These are phyloP conservation scores for Cercospora zeina DNA, from an alignment of 2,329 filamentous ascomycete genomes.

Conservation along the genomic window DNA sequence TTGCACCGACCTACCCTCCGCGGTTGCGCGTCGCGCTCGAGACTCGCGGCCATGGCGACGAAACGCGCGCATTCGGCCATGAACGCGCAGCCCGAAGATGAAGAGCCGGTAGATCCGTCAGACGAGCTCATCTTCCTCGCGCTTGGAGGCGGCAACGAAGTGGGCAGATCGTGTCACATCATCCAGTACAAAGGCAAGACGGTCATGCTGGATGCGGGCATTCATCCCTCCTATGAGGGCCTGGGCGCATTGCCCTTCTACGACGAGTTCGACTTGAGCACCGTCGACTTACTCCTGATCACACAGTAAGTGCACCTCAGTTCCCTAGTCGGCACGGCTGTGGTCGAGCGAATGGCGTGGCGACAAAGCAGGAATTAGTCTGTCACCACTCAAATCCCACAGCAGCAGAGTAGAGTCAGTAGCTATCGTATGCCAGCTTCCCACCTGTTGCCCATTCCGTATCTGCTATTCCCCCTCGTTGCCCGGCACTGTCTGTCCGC, in stretches of 20 bases:
- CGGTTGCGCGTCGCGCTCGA: slow-evolving; percentile 22
- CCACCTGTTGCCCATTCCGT: slow-evolving; percentile 16
- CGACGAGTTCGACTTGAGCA: slow-evolving; percentile 96
- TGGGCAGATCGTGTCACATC: slow-evolving; percentile 95
- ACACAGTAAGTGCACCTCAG: slow-evolving; percentile 79
- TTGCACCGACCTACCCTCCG: background rate
- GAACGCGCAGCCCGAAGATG: slow-evolving; percentile 64
- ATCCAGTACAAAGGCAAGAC: slow-evolving; percentile 99
- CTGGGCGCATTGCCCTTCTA: slow-evolving; percentile 93
- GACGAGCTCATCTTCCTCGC: slow-evolving; percentile 95
- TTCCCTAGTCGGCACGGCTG: background rate
- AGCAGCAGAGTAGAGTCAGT: slow-evolving; percentile 34
- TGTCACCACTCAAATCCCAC: slow-evolving; percentile 8
- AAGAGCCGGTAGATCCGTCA: slow-evolving; percentile 87
- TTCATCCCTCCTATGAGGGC: slow-evolving; percentile 94
- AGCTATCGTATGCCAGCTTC: slow-evolving; percentile 40
- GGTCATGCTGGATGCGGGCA: slow-evolving; percentile 97
- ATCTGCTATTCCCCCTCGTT: slow-evolving; percentile 7
- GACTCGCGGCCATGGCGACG: slow-evolving; percentile 69
- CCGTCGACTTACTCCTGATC: slow-evolving; percentile 93
- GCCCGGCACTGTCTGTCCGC: slow-evolving; percentile 26
- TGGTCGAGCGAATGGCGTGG: background rate
- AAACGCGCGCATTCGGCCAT: slow-evolving; percentile 72
- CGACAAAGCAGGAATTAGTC: background rate
- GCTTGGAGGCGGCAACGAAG: slow-evolving; percentile 93